Evolutionary conservation across 495 filamentous ascomycete genomes (phyloP).

Genomic region (Sordaria brevicollis): DNA sequence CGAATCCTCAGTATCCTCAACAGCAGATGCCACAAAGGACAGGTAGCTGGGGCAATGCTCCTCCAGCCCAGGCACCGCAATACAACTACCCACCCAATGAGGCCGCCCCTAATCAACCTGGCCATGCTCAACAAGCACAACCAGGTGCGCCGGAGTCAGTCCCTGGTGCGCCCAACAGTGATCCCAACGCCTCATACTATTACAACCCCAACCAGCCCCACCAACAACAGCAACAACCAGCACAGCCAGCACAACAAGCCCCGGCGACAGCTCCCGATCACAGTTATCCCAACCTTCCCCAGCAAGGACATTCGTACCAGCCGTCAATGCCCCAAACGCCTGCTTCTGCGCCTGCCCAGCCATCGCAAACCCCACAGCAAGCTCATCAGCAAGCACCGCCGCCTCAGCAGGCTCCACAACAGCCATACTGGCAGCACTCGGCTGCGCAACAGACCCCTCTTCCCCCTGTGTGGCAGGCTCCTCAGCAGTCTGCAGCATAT

Average conservation of each 20-base stretch:
- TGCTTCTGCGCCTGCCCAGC: slow-evolving; percentile 26
- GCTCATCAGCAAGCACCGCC: slow-evolving; percentile 18
- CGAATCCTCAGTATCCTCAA: slow-evolving; percentile 35
- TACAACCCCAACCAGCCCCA: slow-evolving; percentile 29
- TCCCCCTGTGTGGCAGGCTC: slow-evolving; percentile 35
- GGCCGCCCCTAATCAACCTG: slow-evolving; percentile 16
- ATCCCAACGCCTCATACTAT: slow-evolving; percentile 40
- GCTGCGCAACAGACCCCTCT: slow-evolving; percentile 25
- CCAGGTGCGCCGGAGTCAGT: slow-evolving; percentile 20
- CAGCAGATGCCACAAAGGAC: slow-evolving; percentile 36
- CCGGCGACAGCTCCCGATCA: slow-evolving; percentile 24
- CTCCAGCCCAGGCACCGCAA: slow-evolving; percentile 19
- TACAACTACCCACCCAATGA: slow-evolving; percentile 26
- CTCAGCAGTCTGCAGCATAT: slow-evolving; percentile 31
- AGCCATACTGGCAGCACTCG: slow-evolving; percentile 33
- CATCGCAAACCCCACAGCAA: slow-evolving; percentile 28
- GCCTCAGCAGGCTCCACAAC: slow-evolving; percentile 14
- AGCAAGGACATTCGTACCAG: slow-evolving; percentile 30
- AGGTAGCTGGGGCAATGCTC: slow-evolving; percentile 32
- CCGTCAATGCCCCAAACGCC: slow-evolving; percentile 32
- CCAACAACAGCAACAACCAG: slow-evolving; percentile 24
- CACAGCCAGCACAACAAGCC: slow-evolving; percentile 24
- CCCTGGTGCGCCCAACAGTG: slow-evolving; percentile 22
- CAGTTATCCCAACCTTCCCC: slow-evolving; percentile 33
- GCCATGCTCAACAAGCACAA: slow-evolving; percentile 19